Evolutionary conservation across 1,284 basidiomycete species (phyloP).

Genomic region (Wolfiporia cocos): DNA sequence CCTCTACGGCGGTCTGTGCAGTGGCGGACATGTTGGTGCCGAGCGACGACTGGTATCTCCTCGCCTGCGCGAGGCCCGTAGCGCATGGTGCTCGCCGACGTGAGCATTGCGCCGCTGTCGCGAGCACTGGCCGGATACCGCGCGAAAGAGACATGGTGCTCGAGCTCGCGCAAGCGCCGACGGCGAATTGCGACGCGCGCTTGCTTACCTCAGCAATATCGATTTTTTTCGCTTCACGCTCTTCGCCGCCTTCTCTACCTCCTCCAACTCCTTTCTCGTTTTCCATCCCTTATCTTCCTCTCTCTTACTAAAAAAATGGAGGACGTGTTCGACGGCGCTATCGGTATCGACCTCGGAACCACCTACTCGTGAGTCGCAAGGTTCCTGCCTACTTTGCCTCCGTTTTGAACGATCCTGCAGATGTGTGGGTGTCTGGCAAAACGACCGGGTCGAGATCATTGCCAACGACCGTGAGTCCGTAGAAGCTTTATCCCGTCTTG

Average conservation of each 20-base stretch:
- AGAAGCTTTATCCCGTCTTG: slow-evolving; percentile 1
- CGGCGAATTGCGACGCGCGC: slow-evolving; percentile 23
- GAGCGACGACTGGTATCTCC: slow-evolving; percentile 22
- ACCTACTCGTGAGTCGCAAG: slow-evolving; percentile 73
- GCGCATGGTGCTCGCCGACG: slow-evolving; percentile 11
- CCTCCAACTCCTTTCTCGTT: slow-evolving; percentile 21
- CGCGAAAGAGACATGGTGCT: slow-evolving; percentile 26
- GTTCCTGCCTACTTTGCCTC: slow-evolving; percentile 2
- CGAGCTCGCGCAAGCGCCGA: slow-evolving; percentile 17
- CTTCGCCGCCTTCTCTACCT: slow-evolving; percentile 24
- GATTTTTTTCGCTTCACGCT: slow-evolving; percentile 35
- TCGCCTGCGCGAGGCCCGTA: slow-evolving; percentile 4
- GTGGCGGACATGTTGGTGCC: too few relatives aligned
- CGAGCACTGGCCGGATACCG: slow-evolving; percentile 39
- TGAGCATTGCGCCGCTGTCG: slow-evolving; percentile 31
- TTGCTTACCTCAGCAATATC: slow-evolving; percentile 27
- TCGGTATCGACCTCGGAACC: slow-evolving; percentile 92
- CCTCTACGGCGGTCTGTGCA: slow-evolving; percentile 27
- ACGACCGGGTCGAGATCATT: slow-evolving; percentile 97
- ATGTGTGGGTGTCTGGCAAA: slow-evolving; percentile 94
- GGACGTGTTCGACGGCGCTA: slow-evolving; percentile 92
- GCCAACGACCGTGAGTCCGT: slow-evolving; percentile 83
- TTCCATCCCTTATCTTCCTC: slow-evolving; percentile 16
- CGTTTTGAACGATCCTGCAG: slow-evolving; percentile 30
- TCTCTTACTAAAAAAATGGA: slow-evolving; percentile 65